Evolutionary conservation across 192 early-diverging fungal species (phyloP).

Genomic region (Dimargaris cristalligena): DNA sequence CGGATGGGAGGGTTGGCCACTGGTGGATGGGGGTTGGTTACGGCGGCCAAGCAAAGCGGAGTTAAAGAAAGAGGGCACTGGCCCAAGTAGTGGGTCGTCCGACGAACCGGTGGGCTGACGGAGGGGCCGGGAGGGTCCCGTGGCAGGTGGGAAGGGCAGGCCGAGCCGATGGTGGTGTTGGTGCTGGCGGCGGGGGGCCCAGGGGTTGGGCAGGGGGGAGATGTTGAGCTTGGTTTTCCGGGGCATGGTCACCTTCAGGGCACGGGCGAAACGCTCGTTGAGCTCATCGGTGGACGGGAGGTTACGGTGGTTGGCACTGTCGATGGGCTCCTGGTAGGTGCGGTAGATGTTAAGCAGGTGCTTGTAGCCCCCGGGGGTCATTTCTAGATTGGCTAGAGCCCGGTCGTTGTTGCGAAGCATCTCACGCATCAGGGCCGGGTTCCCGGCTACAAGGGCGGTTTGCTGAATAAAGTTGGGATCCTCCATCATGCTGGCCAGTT

Average conservation of each 20-base stretch:
- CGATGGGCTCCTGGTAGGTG: conserved; percentile 25
- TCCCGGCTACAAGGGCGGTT: conserved; percentile 14
- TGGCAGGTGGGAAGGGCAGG: no score
- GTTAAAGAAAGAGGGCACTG: no score
- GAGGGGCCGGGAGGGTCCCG: no score
- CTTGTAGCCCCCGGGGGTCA: conserved; percentile 27
- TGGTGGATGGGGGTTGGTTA: no score
- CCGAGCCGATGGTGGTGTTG: no score
- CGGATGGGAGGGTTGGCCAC: no score
- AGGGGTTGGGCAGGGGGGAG: conserved; percentile 27
- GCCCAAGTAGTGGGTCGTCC: no score
- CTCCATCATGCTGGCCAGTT: conserved; percentile 23
- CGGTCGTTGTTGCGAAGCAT: conserved; percentile 34
- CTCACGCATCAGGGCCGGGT: conserved; percentile 29
- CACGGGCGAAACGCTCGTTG: conserved; percentile 20
- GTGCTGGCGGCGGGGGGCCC: conserved; percentile 18
- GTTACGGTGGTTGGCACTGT: conserved; percentile 14
- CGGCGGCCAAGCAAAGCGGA: neutral
- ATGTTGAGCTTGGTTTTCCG: conserved; percentile 10
- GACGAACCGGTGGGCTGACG: no score
- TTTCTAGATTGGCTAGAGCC: conserved; percentile 29
- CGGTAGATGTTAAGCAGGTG: conserved; percentile 30
- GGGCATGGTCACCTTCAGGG: conserved; percentile 21
- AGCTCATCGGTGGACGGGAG: conserved; percentile 20
- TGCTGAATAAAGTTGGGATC: conserved; percentile 24